Percentiles rank a stretch among this genome's conserved stretches.
phyloP scores from a whole-genome alignment of 164 flowering plant species.

The Berberis vulgaris region DNA sequence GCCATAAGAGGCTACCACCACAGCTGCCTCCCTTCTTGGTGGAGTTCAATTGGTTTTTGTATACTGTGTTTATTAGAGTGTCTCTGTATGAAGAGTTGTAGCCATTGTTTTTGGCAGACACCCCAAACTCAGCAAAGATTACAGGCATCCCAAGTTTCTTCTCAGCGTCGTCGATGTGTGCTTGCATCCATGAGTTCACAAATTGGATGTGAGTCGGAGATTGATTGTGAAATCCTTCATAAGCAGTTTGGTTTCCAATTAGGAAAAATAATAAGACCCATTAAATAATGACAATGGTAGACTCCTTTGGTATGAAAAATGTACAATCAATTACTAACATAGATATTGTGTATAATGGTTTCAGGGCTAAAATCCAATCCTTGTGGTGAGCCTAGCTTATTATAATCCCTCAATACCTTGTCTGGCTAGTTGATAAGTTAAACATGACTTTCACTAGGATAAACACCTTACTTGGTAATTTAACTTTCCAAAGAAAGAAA shows the following conservation, averaged over 20 bases:
- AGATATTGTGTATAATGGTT: too few species aligned
- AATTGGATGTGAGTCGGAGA: conserved; percentile 52
- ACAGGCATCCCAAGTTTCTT: conserved; percentile 81
- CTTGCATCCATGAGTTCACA: conserved; percentile 74
- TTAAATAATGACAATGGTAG: too few species aligned
- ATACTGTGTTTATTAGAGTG: conserved; percentile 45
- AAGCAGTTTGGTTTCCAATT: background rate
- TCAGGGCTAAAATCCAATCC: too few species aligned
- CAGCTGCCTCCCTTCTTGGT: conserved; percentile 78
- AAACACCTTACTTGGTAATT: too few species aligned
- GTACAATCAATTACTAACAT: too few species aligned
- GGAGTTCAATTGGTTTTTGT: conserved; percentile 47
- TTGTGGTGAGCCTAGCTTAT: too few species aligned
- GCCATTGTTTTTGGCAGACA: conserved; percentile 61
- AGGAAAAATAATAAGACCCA: too few species aligned
- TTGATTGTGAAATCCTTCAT: conserved; percentile 67
- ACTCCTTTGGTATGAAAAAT: too few species aligned
- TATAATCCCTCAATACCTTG: too few species aligned
- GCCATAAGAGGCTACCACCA: conserved; percentile 84
- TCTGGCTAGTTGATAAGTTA: too few species aligned
- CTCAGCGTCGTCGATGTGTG: conserved; percentile 86
- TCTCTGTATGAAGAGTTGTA: conserved; percentile 64
- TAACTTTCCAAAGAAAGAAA: too few species aligned
- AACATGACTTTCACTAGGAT: too few species aligned
- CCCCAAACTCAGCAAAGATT: conserved; percentile 75